phyloP scores from a whole-genome alignment of 1,139 yeast species.

The Kurtzmaniella quercitrusa region DNA sequence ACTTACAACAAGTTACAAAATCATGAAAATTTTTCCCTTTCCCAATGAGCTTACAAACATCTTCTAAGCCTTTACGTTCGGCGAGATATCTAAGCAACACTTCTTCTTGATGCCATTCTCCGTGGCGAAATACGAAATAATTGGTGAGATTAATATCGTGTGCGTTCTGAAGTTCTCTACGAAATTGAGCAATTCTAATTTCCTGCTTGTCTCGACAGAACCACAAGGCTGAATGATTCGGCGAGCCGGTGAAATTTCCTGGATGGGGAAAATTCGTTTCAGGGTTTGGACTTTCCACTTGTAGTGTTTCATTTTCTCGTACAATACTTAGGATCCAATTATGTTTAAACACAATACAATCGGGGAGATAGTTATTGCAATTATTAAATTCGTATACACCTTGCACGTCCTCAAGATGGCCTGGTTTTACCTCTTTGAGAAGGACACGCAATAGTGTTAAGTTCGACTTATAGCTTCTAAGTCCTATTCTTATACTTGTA shows the following conservation, averaged over 20 bases:
- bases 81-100: neutral
- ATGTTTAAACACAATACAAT: neutral
- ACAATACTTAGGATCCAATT: neutral
- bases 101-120: slow-evolving; percentile 1
- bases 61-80: neutral
- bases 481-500: slow-evolving; percentile 1
- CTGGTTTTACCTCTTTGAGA: neutral
- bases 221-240: neutral
- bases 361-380: neutral
- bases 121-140: neutral
- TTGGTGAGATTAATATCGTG: neutral
- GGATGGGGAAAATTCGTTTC: neutral
- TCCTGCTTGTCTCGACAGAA: neutral
- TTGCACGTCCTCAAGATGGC: neutral
- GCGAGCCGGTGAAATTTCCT: neutral
- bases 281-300: neutral
- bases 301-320: neutral
- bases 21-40: slow-evolving; percentile 1
- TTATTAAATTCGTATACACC: neutral
- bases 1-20: slow-evolving; percentile 1
- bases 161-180: neutral
- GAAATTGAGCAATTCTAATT: neutral
- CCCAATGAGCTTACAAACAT: neutral
- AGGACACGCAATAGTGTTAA: neutral
- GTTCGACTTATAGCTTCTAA: neutral